Evolutionary conservation across 495 filamentous ascomycete species (phyloP).

Genomic region (Echria macrotheca): DNA sequence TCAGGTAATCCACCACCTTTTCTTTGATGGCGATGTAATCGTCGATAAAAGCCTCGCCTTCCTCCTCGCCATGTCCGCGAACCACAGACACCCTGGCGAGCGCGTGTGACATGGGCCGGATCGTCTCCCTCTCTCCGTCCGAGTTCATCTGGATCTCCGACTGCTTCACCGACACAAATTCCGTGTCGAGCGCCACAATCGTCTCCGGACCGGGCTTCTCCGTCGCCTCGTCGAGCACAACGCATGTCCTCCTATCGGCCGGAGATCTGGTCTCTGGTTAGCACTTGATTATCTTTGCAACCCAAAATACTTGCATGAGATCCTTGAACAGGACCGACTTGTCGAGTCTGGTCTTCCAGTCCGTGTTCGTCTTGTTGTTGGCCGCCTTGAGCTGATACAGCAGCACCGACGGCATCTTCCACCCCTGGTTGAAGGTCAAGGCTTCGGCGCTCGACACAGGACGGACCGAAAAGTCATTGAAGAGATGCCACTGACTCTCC

Average conservation of each 20-base stretch:
- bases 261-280: background rate
- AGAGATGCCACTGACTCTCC: slow-evolving; percentile 77
- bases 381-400: slow-evolving; percentile 74
- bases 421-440: slow-evolving; percentile 75
- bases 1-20: slow-evolving; percentile 92
- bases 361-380: slow-evolving; percentile 70
- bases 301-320: slow-evolving; percentile 19
- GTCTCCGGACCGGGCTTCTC: slow-evolving; percentile 67
- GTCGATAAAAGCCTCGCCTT: slow-evolving; percentile 87
- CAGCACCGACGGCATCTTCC: slow-evolving; percentile 87
- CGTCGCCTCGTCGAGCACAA: slow-evolving; percentile 51
- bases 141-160: slow-evolving; percentile 91
- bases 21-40: slow-evolving; percentile 92
- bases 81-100: slow-evolving; percentile 86
- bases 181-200: slow-evolving; percentile 85
- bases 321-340: slow-evolving; percentile 77
- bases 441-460: slow-evolving; percentile 75
- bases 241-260: slow-evolving; percentile 43
- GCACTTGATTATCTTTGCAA: no score
- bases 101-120: slow-evolving; percentile 76
- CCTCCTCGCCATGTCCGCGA: slow-evolving; percentile 65
- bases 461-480: slow-evolving; percentile 94
- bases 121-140: slow-evolving; percentile 78
- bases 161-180: slow-evolving; percentile 86
- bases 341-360: slow-evolving; percentile 80